Evolutionary conservation across 2,329 filamentous ascomycete species (phyloP).

Genomic region (Fusarium sp.): DNA sequence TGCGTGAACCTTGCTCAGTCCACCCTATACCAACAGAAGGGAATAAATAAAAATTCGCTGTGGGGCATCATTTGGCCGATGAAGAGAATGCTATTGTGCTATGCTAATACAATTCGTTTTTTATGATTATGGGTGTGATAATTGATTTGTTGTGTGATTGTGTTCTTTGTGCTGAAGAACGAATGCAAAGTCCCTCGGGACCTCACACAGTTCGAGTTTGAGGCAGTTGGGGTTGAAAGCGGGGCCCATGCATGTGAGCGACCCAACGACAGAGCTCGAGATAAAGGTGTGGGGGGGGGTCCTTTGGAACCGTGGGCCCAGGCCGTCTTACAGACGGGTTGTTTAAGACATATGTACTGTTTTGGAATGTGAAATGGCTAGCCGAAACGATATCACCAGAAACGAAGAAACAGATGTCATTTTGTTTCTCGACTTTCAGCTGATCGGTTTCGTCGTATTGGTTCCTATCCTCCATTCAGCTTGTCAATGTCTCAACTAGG

Average conservation of each 20-base stretch:
- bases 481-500: neutral
- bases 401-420: neutral
- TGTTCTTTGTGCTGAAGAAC: neutral
- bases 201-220: neutral
- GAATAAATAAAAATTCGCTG: neutral
- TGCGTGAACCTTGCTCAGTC: neutral
- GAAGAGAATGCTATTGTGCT: neutral
- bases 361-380: constrained; percentile 7
- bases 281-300: neutral
- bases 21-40: neutral
- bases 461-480: neutral
- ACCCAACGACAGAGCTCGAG: neutral
- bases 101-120: neutral
- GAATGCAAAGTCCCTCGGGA: neutral
- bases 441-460: neutral
- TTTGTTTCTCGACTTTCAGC: neutral
- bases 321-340: neutral
- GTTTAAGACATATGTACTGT: neutral
- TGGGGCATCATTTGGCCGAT: neutral
- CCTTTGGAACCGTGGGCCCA: neutral
- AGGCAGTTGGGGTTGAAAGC: neutral
- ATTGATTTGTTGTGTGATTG: neutral
- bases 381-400: neutral
- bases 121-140: neutral
- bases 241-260: neutral